A percentile compares a stretch with the other conserved stretches of the same genome.
These are phyloP conservation scores for Ambrosiella xylebori DNA, from an alignment of 2,329 filamentous ascomycete genomes.

Conservation along the genomic window DNA sequence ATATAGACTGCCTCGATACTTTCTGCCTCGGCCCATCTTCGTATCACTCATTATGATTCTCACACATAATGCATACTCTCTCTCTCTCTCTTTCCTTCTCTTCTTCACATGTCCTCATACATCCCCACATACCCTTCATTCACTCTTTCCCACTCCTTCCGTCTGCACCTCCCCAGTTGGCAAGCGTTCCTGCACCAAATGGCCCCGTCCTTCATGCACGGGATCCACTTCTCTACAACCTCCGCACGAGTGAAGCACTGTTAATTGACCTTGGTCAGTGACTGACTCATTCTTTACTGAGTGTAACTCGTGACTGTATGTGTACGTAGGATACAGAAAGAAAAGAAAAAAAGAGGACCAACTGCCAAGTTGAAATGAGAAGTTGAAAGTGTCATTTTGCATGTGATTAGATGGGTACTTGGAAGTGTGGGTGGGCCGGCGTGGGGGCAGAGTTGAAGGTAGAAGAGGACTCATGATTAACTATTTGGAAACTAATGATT, in stretches of 20 bases:
- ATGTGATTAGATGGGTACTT: no score
- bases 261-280: background rate
- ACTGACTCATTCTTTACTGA: background rate
- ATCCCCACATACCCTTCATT: background rate
- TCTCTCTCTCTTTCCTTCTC: background rate
- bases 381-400: no score
- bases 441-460: no score
- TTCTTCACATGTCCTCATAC: background rate
- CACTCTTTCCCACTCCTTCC: background rate
- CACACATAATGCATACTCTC: background rate
- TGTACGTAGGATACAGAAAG: background rate
- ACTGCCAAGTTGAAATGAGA: no score
- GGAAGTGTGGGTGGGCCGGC: no score
- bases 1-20: background rate
- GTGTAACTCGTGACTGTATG: no score
- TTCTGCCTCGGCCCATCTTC: background rate
- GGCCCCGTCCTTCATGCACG: background rate
- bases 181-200: background rate
- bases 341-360: no score
- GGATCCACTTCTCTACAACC: background rate
- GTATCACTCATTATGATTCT: background rate
- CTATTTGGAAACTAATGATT: no score
- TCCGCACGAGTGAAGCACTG: no score
- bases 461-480: no score
- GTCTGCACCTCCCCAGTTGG: background rate